phyloP scores from a whole-genome alignment of 2,329 filamentous ascomycete species.

The Rhexocercosporidium sp. region DNA sequence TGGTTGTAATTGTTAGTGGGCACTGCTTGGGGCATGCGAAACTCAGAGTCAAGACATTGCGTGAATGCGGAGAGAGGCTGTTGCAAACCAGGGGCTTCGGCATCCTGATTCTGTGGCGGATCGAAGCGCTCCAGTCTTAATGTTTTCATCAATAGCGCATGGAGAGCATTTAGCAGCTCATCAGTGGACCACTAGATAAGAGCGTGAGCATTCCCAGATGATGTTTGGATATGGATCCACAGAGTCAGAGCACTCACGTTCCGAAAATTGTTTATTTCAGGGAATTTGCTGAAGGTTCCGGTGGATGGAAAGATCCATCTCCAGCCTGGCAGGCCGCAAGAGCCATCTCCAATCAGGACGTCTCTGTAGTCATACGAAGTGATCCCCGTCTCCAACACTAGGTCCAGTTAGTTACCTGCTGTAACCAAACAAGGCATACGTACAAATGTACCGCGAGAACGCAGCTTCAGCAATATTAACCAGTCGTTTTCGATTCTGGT shows the following conservation, averaged over 20 bases:
- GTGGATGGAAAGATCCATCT: conserved; percentile 9
- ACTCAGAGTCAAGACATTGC: neutral
- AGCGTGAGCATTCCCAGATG: neutral
- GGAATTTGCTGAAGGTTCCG: conserved; percentile 1
- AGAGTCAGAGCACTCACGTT: neutral
- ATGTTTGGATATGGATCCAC: neutral
- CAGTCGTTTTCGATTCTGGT: neutral
- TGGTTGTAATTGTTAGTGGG: neutral
- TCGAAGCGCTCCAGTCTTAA: neutral
- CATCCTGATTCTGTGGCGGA: neutral
- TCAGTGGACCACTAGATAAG: conserved; percentile 5
- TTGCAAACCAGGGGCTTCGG: neutral
- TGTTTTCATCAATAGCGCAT: neutral
- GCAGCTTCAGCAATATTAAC: neutral
- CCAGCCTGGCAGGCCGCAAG: neutral
- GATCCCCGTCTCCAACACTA: neutral
- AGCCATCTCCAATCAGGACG: conserved; percentile 1
- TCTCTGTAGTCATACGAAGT: neutral
- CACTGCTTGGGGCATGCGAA: neutral
- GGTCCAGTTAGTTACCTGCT: neutral
- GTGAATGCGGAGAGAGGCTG: neutral
- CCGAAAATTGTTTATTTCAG: neutral
- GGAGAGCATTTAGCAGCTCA: conserved; percentile 6
- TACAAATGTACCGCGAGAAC: conserved; percentile 6
- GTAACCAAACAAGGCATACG: neutral